Base-by-base conservation (phyloP, 108 stramenopile genomes). In the Epithemia pelagica region DNA sequence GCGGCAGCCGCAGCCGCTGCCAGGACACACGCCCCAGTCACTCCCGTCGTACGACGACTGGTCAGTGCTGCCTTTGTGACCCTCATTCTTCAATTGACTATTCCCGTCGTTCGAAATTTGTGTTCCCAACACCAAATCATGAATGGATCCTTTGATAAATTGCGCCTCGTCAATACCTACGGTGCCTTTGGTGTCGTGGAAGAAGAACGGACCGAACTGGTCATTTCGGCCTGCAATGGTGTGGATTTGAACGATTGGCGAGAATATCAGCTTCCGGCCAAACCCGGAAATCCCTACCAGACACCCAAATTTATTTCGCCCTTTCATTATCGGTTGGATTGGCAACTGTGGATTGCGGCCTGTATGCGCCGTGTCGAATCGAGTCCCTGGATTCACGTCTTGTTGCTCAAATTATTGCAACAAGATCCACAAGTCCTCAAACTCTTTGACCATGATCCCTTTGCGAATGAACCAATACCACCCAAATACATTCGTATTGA, bases 291-390 rank as follows among this genome's bases (percentile, higher is more conserved):
- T 52, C 61, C 84, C 26, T 55, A 64, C 28, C 56, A 69, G 51
- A 33, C 51, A 8, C 80, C 82, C 24, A 29, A 54, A 28, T 84
- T 71, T 61, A 82, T 83, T 23, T 78, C 79, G 23, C 83, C 83
- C 1, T 84, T 82, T 54, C 83, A 84, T 59, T 77, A 82, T 68
- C 79, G 86, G 30, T 54, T 88, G 2, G 83, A 88, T 56, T 88
- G 86, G 83, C 81, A 79, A 59, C 73, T 84, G 65, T 87, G 86
- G 86, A 84, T 87, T 54, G 79, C 83, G 7, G 52, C 68, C 15
- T 51, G 65, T 23, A 46, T 59, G 0, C 77, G 74, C 3, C 54
- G 62, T 28, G 53, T 84, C 2, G 79, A 82, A 30, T 58, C 76
- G 25, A 76, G 72, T 66, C 83, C 78, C 7, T 87, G 86, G 86